Evolutionary conservation across 2,329 filamentous ascomycete genomes (phyloP).

Genomic region (Fusarium setosum): DNA sequence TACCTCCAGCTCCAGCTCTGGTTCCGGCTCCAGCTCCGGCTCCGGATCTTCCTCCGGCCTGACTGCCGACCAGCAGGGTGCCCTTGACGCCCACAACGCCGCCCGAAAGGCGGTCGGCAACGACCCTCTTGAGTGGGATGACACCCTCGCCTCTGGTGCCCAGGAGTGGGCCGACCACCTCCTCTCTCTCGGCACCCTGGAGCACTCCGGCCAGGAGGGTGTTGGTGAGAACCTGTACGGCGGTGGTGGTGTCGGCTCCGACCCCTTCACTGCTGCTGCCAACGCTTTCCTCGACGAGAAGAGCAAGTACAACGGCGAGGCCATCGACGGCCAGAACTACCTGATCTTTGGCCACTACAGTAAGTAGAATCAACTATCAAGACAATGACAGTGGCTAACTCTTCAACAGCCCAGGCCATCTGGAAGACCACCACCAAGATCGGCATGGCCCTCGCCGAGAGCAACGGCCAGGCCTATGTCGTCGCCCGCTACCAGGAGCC

Average conservation of each 20-base stretch:
- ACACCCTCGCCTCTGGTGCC: slow-evolving; percentile 33
- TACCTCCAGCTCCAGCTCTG: slow-evolving; percentile 12
- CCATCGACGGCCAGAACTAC: slow-evolving; percentile 36
- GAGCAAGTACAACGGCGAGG: slow-evolving; percentile 36
- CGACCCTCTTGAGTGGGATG: slow-evolving; percentile 33
- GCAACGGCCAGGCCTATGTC: slow-evolving; percentile 34
- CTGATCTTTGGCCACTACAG: slow-evolving; percentile 40
- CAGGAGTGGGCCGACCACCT: slow-evolving; percentile 40
- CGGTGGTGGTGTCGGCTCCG: slow-evolving; percentile 21
- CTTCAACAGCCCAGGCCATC: slow-evolving; percentile 28
- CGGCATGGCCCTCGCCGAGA: slow-evolving; percentile 35
- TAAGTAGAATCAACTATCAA: background rate
- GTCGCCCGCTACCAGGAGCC: slow-evolving; percentile 40
- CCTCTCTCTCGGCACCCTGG: slow-evolving; percentile 28
- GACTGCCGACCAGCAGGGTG: slow-evolving; percentile 34
- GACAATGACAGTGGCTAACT: background rate
- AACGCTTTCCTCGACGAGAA: slow-evolving; percentile 39
- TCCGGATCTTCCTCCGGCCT: slow-evolving; percentile 21
- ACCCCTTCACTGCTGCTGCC: slow-evolving; percentile 32
- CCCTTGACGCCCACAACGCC: slow-evolving; percentile 41
- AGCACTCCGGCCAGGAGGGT: slow-evolving; percentile 29
- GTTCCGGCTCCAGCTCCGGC: slow-evolving; percentile 1
- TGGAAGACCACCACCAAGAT: slow-evolving; percentile 42
- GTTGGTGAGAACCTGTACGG: slow-evolving; percentile 42
- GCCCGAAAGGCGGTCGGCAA: slow-evolving; percentile 38